Base-by-base conservation (phyloP, 148 eudicot species). In the Rhododendron molle region DNA sequence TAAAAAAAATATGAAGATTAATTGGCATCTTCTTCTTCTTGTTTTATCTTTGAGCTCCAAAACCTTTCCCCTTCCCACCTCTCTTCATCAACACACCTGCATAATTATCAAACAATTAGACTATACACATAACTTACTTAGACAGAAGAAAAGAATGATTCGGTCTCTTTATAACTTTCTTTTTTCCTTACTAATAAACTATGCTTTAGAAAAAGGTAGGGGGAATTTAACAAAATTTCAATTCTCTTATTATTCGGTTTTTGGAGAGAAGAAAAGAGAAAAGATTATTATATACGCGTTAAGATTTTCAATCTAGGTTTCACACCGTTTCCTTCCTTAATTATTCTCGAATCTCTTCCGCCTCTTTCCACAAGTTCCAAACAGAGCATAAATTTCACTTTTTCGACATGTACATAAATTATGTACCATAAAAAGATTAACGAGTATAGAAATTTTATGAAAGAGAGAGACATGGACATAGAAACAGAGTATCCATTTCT, bases 11-110 rank as follows among this genome's bases (percentile, higher is more conserved):
- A 50, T 62, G 5, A 21, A 46, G 43, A 44, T 34, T 43, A 69
- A 36, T 73, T 73, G 77, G 26, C 67, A 77, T 74, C 34, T 67
- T 26, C 72, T 65, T 26, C 72, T 50, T 58, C 23, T n/a, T n/a
- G n/a, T 26, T 87, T 88, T 84, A 93, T 89, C 91, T 86, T 23
- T 91, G 83, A 60, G 88, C 89, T 79, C 28, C 92, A 88, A 89
- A 91, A 76, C 93, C 89, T 84, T 86, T 91, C 81, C 86, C 87
- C 79, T 88, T 91, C 82, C 91, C 85, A 40, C 88, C 87, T 40
- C 71, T 88, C 73, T 82, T 88, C 83, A 85, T 67, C 81, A 88
- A 81, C 76, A 78, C 76, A 50, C 89, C 92, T 91, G 89, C 83
- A 52, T 46, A 26, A 80, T 28, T 18, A 54, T 54, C 60, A 0